Evolutionary conservation across 202 grass and related monocot genomes (phyloP).

Genomic region (Saccharum hybrid): DNA sequence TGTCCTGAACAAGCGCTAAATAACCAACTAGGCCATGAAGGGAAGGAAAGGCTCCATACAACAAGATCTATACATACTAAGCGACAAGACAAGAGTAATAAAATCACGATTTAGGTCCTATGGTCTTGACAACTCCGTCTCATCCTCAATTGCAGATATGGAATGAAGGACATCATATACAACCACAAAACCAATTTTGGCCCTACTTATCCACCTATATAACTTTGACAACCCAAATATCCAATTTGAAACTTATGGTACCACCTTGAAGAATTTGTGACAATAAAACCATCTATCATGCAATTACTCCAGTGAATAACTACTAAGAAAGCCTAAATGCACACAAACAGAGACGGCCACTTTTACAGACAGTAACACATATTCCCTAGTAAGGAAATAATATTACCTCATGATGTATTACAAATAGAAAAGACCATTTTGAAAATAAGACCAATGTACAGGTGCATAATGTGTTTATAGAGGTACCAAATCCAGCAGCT

Average conservation of each 20-base stretch:
- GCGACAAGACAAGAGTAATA: neutral
- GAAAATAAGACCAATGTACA: neutral
- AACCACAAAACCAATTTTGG: neutral
- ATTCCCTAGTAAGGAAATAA: neutral
- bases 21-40: neutral
- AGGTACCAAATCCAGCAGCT: constrained; percentile 8
- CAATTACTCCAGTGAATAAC: neutral
- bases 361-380: neutral
- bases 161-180: neutral
- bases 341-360: neutral
- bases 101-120: neutral
- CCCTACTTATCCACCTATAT: neutral
- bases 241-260: neutral
- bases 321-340: neutral
- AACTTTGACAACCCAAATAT: neutral
- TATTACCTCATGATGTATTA: neutral
- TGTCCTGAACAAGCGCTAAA: neutral
- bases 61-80: neutral
- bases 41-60: neutral
- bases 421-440: neutral
- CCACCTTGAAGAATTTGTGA: neutral
- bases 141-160: neutral
- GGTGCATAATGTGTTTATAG: neutral
- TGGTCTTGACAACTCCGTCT: neutral
- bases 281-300: neutral